Conservation (phyloP, 495 filamentous ascomycete species). For the Podospora appendiculata region DNA sequence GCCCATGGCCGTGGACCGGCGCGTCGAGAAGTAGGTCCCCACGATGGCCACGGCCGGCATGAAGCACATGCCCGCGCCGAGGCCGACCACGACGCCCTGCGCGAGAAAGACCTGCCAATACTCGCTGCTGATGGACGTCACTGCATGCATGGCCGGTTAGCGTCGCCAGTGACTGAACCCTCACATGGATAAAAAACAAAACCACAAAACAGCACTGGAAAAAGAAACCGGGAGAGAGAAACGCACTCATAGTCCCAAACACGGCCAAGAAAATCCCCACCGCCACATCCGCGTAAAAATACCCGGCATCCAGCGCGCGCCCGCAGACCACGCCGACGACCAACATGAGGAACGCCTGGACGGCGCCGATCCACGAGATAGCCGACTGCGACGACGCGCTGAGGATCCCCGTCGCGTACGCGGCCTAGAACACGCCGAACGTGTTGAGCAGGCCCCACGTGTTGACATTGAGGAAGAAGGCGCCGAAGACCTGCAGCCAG, state of each 20-base stretch:
- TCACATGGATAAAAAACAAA: no score
- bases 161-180: no score
- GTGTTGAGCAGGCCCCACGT: conserved; percentile 34
- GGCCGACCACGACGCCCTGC: conserved; percentile 47
- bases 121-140: conserved; percentile 49
- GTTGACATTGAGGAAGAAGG: conserved; percentile 45
- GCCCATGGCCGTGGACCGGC: conserved; percentile 60
- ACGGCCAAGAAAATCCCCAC: conserved; percentile 21
- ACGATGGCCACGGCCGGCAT: conserved; percentile 52
- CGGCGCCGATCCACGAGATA: conserved; percentile 26
- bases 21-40: conserved; percentile 60
- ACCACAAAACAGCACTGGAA: no score
- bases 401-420: conserved; percentile 17
- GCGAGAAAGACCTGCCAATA: conserved; percentile 59
- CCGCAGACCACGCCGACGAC: conserved; percentile 19
- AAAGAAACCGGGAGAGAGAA: no score
- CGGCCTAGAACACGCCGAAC: conserved; percentile 25
- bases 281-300: conserved; percentile 6
- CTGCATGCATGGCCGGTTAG: conserved; percentile 4
- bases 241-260: conserved; percentile 49
- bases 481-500: conserved; percentile 39
- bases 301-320: conserved; percentile 12
- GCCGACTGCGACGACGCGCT: conserved; percentile 11
- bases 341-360: conserved; percentile 17
- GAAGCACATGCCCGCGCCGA: conserved; percentile 56